Evolutionary conservation across 331 rosid genomes (phyloP).

Genomic region (Stylosanthes scabra): DNA sequence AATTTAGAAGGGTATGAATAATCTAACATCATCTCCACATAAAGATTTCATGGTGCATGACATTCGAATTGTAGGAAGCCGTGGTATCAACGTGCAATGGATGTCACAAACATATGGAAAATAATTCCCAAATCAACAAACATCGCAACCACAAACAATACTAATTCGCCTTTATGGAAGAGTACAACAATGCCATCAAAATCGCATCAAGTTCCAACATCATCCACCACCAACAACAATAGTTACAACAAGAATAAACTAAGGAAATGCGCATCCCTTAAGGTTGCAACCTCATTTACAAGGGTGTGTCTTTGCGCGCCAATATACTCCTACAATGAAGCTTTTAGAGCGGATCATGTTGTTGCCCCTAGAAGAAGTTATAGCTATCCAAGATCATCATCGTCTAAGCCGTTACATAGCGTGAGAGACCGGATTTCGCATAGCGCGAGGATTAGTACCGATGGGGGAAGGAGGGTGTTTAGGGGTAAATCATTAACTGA

Average conservation of each 20-base stretch:
- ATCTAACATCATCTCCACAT: constrained; percentile 14
- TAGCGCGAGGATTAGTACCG: constrained; percentile 66
- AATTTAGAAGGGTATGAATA: constrained; percentile 30
- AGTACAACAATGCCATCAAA: constrained; percentile 40
- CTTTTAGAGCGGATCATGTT: constrained; percentile 56
- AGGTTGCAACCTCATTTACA: constrained; percentile 79
- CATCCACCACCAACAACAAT: not conserved
- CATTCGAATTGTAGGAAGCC: constrained; percentile 70
- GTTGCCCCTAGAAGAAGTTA: constrained; percentile 90
- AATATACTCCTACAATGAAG: constrained; percentile 82
- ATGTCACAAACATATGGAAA: constrained; percentile 72
- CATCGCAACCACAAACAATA: constrained; percentile 29
- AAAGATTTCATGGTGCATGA: constrained; percentile 24
- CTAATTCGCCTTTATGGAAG: constrained; percentile 52
- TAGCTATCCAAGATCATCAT: constrained; percentile 72
- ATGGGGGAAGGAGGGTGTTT: constrained; percentile 67
- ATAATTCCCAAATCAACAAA: constrained; percentile 53
- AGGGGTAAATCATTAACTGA: constrained; percentile 92
- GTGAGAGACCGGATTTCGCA: constrained; percentile 41
- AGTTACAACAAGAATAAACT: constrained; percentile 58
- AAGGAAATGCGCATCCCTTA: constrained; percentile 83
- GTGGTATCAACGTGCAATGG: constrained; percentile 93
- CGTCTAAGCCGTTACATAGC: constrained; percentile 49
- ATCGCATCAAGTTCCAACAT: constrained; percentile 45
- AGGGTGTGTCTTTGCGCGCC: constrained; percentile 97